These are phyloP conservation scores for Nowakowskiella sp. DNA, from an alignment of 192 early-diverging fungal genomes.

Conservation along the genomic window DNA sequence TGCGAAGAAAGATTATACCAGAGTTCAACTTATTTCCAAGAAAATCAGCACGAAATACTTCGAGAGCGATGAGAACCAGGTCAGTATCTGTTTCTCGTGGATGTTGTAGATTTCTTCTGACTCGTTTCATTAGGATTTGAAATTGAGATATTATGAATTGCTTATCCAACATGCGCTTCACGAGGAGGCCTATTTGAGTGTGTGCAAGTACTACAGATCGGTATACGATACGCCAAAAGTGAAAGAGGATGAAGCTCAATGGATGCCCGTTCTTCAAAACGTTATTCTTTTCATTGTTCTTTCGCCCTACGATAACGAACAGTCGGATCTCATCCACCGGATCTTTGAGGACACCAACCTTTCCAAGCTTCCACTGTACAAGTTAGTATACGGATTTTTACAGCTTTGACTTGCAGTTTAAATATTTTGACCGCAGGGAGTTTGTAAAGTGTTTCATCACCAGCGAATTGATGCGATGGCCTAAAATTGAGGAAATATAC, in stretches of 20 bases:
- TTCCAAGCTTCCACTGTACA: constrained; percentile 60
- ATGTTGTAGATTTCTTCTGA: background rate
- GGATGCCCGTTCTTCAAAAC: constrained; percentile 69
- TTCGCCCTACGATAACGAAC: constrained; percentile 92
- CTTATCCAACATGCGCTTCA: constrained; percentile 95
- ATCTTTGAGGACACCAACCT: constrained; percentile 75
- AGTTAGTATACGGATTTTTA: constrained; percentile 36
- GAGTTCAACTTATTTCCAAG: constrained; percentile 87
- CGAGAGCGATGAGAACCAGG: constrained; percentile 65
- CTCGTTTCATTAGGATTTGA: constrained; percentile 63
- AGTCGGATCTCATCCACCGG: constrained; percentile 86
- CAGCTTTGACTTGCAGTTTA: constrained; percentile 3
- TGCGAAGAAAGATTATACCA: constrained; percentile 83
- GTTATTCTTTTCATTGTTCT: constrained; percentile 81
- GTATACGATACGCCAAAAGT: constrained; percentile 82
- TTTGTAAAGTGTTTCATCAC: constrained; percentile 85
- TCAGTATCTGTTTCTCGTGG: constrained; percentile 39
- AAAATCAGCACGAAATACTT: constrained; percentile 97
- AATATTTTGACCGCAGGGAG: constrained; percentile 47
- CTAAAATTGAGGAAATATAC: constrained; percentile 85
- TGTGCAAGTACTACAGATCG: constrained; percentile 85
- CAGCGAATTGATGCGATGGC: constrained; percentile 90
- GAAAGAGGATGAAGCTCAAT: constrained; percentile 66
- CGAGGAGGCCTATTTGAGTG: constrained; percentile 80
- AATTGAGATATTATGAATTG: constrained; percentile 91